Base-by-base conservation (phyloP, 164 flowering plant species). In the Echeveria elegans region DNA sequence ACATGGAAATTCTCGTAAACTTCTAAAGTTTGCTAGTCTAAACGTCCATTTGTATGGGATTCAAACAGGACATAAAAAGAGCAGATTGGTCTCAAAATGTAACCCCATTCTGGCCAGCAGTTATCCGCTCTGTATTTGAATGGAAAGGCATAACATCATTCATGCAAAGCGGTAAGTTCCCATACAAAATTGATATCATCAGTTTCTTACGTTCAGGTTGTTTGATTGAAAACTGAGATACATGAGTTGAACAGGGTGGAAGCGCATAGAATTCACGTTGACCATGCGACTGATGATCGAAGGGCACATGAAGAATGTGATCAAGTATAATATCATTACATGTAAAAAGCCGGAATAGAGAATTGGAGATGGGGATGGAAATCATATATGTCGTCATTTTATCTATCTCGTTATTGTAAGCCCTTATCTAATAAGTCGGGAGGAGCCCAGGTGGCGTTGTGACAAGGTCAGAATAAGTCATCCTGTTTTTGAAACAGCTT, bases 71-170 rank as follows among this genome's bases (percentile, higher is more conserved):
- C 69, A 85, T 94, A 62, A 89, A 85, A 76, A 37, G 83, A 50
- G 97, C 85, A 41, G 99, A 94, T 72, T 91, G 99, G 99, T 84
- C 99, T 1, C 74, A 74, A n/a, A 53, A 86, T 73, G 96, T 94
- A 18, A 97, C 99, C 0, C 99, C 99, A 32, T 94, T 94, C 75
- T 94, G 99, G 99, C 97, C 99, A 6, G 99, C 96, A 12, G 96
- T 91, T 4, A 82, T 94, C 30, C 89, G 82, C 62, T 81, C 96
- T 15, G 93, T 92, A 16, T 76, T 91, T 63, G 80, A 97, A 59
- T 88, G 92, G 92, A 87, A 83, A 66, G 99, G 99, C 71, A 14
- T 94, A 67, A 81, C 84, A n/a, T 94, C 97, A 2, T 74, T 94
- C 64, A 69, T 91, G 26, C 76, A 83, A 36, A 78, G 80, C 58